Percentiles rank a stretch among this genome's conserved stretches.
Conservation (phyloP, 805 yeast genomes). For the Maudiozyma bulderi region DNA sequence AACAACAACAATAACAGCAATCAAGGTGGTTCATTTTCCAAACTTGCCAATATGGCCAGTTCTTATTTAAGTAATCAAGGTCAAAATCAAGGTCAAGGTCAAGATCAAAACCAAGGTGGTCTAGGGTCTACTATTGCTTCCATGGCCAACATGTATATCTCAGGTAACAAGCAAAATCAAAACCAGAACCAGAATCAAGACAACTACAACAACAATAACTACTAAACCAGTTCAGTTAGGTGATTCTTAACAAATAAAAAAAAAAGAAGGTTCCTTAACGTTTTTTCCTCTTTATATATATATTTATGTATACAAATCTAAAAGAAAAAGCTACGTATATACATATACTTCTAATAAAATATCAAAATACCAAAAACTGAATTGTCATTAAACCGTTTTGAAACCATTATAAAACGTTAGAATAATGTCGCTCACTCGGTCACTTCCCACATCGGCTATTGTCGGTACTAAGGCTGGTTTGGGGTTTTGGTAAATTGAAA, state of each 20-base stretch:
- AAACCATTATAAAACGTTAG: too few species aligned
- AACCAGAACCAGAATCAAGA: slow-evolving; percentile 3
- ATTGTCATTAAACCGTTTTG: too few species aligned
- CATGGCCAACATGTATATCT: slow-evolving; percentile 13
- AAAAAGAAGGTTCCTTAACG: too few species aligned
- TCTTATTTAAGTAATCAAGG: not conserved
- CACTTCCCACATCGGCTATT: too few species aligned
- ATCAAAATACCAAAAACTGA: too few species aligned
- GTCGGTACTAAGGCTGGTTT: too few species aligned
- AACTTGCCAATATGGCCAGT: not conserved
- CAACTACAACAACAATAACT: not conserved
- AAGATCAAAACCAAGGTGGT: slow-evolving; percentile 3
- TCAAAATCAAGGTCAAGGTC: slow-evolving; percentile 3
- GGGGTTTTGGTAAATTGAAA: too few species aligned
- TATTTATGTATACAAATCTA: too few species aligned
- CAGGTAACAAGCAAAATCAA: slow-evolving; percentile 5
- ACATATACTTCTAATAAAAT: too few species aligned
- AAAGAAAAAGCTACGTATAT: too few species aligned
- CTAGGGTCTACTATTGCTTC: slow-evolving; percentile 11
- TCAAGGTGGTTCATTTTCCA: not conserved
- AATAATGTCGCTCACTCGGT: too few species aligned
- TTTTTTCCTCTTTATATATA: too few species aligned
- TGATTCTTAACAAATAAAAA: not conserved
- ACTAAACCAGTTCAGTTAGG: not conserved
- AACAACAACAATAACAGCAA: not conserved